Base-by-base conservation (phyloP, 768 basidiomycete species). In the Rossbeevera mucosa region DNA sequence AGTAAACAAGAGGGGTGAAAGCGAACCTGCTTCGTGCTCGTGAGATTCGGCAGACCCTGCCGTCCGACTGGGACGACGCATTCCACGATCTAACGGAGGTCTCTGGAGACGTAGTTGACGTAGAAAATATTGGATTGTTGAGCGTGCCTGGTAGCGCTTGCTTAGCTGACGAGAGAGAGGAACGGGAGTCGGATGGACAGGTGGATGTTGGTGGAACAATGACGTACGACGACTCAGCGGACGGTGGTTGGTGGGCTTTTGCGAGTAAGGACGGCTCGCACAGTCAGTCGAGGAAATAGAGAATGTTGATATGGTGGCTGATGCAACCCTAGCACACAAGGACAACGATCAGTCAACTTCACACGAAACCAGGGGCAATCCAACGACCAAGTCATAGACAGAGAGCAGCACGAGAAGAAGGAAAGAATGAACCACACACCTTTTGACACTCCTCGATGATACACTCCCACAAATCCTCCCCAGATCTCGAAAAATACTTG, bases 391-490 rank as follows among this genome's bases (percentile, higher is more conserved):
- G 2, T 2, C 14, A 8, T 4, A 5, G 18, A n/a, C n/a, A 29
- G 46, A 21, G 49, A 50, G 14, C 33, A 36, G 9, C 8, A 18
- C 38, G 1, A 8, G 24, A n/a, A n/a, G n/a, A n/a, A n/a, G n/a
- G n/a, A n/a, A n/a, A 33, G 9, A n/a, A 44, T 11, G 5, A 12
- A 18, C 2, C 16, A 21, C 43, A 11, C 52, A 87, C 93, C 79
- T 93, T 94, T 66, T 88, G 84, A 57, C 86, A 91, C 71, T 94
- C 91, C 64, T 95, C 92, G 22, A 93, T 71, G 33, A 95, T 80
- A 60, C 92, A 94, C 59, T 94, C 92, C 94, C 93, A 95, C 11
- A 95, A 69, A 67, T 96, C 92, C 61, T 95, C 92, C 6, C 90
- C 92, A 51, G 91, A 94, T 51, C 80, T 80, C 5, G 85, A 75